phyloP scores from a whole-genome alignment of 2,329 filamentous ascomycete genomes.

The Epichloe aotearoae region DNA sequence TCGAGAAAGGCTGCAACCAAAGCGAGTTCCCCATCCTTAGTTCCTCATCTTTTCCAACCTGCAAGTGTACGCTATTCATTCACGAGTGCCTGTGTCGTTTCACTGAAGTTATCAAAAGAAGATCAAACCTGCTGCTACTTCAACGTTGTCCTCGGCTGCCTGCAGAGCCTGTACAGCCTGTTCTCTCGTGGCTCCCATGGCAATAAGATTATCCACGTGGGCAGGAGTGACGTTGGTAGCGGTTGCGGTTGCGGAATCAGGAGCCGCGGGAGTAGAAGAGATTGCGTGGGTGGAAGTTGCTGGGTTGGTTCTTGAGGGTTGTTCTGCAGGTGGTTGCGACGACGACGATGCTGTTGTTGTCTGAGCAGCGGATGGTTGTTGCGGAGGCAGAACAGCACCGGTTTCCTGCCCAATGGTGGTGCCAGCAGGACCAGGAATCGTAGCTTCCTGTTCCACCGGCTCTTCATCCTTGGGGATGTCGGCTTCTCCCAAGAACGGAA shows the following conservation, averaged over 20 bases:
- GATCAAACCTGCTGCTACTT: constrained; percentile 31
- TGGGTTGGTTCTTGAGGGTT: constrained; percentile 10
- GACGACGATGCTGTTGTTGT: not conserved
- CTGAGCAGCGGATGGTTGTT: constrained; percentile 10
- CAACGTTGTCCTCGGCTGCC: constrained; percentile 73
- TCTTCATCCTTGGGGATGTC: constrained; percentile 85
- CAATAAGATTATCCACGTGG: constrained; percentile 61
- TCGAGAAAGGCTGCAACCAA: not conserved
- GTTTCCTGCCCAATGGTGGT: constrained; percentile 75
- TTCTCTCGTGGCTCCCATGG: constrained; percentile 63
- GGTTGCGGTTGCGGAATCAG: constrained; percentile 7
- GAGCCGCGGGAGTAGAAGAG: constrained; percentile 13
- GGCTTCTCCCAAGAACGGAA: constrained; percentile 80
- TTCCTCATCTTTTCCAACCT: not conserved
- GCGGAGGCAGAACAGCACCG: constrained; percentile 49
- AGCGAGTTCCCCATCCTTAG: not conserved
- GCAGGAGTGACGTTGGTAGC: constrained; percentile 38
- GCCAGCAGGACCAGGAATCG: constrained; percentile 73
- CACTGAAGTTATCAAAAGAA: constrained; percentile 5
- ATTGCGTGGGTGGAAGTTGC: constrained; percentile 9
- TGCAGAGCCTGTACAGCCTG: constrained; percentile 70
- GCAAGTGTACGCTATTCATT: not conserved
- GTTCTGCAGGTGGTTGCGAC: constrained; percentile 9
- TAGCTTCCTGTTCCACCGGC: constrained; percentile 65
- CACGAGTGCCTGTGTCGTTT: not conserved